Evolutionary conservation across 2,329 filamentous ascomycete genomes (phyloP).

Genomic region (Alternaria sp.): DNA sequence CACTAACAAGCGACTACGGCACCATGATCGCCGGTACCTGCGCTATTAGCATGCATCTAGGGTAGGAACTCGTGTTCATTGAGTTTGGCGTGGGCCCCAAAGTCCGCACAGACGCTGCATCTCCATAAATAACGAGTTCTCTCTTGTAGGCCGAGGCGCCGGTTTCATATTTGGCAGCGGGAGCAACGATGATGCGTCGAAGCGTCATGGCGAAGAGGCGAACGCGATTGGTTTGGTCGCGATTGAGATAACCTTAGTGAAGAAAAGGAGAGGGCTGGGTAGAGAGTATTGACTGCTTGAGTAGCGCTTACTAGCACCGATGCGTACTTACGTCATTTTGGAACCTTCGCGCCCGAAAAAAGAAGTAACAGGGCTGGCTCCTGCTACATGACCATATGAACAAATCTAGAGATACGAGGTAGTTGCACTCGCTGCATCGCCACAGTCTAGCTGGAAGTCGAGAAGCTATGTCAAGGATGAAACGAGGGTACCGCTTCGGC

Average conservation of each 20-base stretch:
- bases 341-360: neutral
- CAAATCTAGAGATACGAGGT: neutral
- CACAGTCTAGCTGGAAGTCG: neutral
- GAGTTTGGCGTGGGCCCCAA: neutral
- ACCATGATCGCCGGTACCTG: constrained; percentile 2
- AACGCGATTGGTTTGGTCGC: neutral
- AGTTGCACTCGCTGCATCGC: neutral
- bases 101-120: neutral
- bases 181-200: neutral
- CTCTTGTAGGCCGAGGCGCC: neutral
- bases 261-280: neutral
- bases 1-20: neutral
- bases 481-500: neutral
- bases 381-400: neutral
- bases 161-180: neutral
- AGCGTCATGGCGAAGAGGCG: constrained; percentile 3
- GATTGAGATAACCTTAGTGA: neutral
- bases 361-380: neutral
- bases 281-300: neutral
- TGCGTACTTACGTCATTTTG: neutral
- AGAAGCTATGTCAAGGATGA: neutral
- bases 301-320: constrained; percentile 1
- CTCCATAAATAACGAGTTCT: neutral
- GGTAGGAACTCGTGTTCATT: neutral
- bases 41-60: neutral